Evolutionary conservation across 202 grass and related monocot species (phyloP).

Genomic region (Carex sylvatica): DNA sequence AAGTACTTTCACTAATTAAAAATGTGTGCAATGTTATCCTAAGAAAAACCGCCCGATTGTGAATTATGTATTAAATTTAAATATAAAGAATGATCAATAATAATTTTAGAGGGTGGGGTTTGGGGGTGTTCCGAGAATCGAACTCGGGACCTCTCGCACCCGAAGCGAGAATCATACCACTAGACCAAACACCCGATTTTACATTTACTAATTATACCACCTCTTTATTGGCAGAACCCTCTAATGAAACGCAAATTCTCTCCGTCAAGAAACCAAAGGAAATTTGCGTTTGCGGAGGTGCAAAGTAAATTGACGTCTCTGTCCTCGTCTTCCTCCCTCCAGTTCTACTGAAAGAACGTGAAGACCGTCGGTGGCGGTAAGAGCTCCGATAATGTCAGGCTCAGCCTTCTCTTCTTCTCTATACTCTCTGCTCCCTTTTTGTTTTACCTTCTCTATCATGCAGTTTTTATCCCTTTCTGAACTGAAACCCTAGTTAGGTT

Average conservation of each 20-base stretch:
- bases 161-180: conserved; percentile 49
- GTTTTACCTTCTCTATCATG: neutral
- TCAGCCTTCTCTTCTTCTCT: neutral
- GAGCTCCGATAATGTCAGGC: neutral
- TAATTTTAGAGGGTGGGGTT: too few species aligned
- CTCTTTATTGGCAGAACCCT: too few species aligned
- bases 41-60: too few species aligned
- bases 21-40: too few species aligned
- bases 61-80: too few species aligned
- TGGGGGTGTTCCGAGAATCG: conserved; percentile 44
- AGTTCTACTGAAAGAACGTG: neutral
- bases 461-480: neutral
- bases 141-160: conserved; percentile 46
- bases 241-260: too few species aligned
- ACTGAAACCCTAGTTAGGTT: conserved; percentile 3
- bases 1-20: neutral
- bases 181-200: conserved; percentile 35
- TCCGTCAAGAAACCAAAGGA: too few species aligned
- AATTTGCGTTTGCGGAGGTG: neutral
- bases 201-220: too few species aligned
- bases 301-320: too few species aligned
- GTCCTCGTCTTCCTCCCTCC: too few species aligned
- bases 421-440: neutral
- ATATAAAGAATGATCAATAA: too few species aligned
- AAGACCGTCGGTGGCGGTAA: neutral